These are phyloP conservation scores for Astrephomene gubernaculifera DNA, from an alignment of 139 green algal genomes.

Conservation along the genomic window DNA sequence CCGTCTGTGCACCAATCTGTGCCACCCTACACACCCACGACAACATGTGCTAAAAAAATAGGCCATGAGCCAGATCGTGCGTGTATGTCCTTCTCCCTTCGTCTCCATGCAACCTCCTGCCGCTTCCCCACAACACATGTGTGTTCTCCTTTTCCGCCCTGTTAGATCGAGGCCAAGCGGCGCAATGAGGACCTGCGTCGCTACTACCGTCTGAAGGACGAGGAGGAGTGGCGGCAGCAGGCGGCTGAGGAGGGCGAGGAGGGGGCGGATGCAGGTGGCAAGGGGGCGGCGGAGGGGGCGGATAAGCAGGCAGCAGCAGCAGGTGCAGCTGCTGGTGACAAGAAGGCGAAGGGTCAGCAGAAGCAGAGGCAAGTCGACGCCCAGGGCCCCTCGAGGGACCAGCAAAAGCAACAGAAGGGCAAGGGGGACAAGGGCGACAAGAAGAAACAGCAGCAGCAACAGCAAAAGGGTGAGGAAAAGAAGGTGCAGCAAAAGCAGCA, in stretches of 20 bases:
- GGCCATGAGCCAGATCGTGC: no score
- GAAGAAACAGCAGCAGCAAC: not conserved
- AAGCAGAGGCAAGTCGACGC: not conserved
- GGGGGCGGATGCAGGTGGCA: not conserved
- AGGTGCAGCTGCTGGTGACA: not conserved
- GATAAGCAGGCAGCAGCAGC: not conserved
- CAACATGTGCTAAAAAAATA: no score
- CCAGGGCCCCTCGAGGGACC: no score
- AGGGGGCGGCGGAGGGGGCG: not conserved
- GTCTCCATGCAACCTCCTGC: no score
- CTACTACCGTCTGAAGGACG: constrained; percentile 84
- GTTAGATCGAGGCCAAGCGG: not conserved
- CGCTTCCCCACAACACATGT: no score
- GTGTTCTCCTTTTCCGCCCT: no score
- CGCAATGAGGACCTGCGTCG: constrained; percentile 68
- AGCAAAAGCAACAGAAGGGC: not conserved
- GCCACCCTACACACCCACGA: no score
- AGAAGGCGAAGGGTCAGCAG: no score
- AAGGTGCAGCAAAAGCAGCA: constrained; percentile 1
- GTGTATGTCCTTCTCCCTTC: no score
- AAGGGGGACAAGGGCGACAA: not conserved
- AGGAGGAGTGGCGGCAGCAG: constrained; percentile 32
- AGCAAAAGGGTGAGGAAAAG: not conserved
- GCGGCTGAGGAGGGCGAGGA: not conserved
- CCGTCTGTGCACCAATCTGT: no score